Evolutionary conservation across 257 asterid genomes (phyloP), one percentile per base, ranked within the genome.

Genomic region (Solanum ossicruentum): DNA sequence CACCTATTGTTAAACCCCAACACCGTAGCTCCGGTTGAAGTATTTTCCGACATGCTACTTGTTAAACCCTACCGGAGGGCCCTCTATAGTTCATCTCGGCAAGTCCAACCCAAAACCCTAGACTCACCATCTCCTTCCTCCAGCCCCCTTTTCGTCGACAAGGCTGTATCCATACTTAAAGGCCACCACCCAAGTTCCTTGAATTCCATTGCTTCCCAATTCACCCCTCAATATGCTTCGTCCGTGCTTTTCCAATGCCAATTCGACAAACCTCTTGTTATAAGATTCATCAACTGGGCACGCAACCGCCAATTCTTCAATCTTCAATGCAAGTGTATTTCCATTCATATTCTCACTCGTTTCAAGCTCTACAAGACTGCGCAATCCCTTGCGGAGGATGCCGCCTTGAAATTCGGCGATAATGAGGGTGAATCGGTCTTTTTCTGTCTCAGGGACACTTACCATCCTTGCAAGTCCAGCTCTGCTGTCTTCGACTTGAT

Each of bases 301-400:
- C 92, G 90, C 79, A 84, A 72, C 57, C 88, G 66, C 45, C 97
- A 92, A 60, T 93, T 95, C 87, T 95, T 95, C 83, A 89, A 94
- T 63, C 93, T 94, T 32, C 93, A 88, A 13, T 92, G 94, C 90
- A 87, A 86, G 12, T 94, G 95, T 66, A 86, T 92, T 81, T 85
- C 95, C 7, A 86, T 93, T 85, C 99, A 95, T 91, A 92, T 91
- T 69, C 98, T 95, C 87, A 93, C 93, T n/a, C 93, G 95, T 66
- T 93, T 91, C 93, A 94, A 92, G 71, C 92, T 88, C 88, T 95
- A 92, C 89, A 93, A 91, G 84, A 80, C 91, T 8, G 97, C 98
- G 15, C 95, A 89, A 57, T 89, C 93, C 54, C 84, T 95, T 17
- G 95, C 95, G 45, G 92, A 92, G 85, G 93, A 92, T 43, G 85